Percentiles rank a stretch among this genome's conserved stretches.
Conservation (phyloP, 2,329 filamentous ascomycete species). For the Epichloe amarillans region DNA sequence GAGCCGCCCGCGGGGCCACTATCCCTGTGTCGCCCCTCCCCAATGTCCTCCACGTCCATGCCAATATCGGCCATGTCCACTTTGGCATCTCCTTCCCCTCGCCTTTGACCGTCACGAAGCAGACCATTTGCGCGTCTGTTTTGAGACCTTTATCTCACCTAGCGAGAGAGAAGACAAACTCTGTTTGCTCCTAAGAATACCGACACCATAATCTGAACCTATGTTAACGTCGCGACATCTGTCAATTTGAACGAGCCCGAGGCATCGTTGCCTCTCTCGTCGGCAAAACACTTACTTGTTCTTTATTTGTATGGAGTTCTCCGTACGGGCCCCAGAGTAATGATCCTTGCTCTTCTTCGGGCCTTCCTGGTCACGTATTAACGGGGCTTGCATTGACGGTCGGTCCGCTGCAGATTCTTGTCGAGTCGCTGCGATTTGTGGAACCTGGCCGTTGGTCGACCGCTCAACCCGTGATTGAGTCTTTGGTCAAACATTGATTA, state of each 20-base stretch:
- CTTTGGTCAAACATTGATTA: not conserved
- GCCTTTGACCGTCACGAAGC: not conserved
- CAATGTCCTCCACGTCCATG: not conserved
- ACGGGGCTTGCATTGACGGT: not conserved
- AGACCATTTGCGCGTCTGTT: not conserved
- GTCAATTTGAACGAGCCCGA: too few relatives aligned
- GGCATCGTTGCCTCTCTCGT: too few relatives aligned
- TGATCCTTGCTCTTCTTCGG: constrained; percentile 4
- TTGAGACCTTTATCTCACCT: too few relatives aligned
- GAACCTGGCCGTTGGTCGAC: not conserved
- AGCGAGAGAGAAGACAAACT: too few relatives aligned
- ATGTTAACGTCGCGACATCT: too few relatives aligned
- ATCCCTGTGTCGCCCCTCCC: not conserved
- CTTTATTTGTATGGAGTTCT: not conserved
- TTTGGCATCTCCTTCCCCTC: not conserved
- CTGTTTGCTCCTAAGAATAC: not conserved
- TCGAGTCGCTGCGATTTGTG: not conserved
- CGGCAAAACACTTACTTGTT: too few relatives aligned
- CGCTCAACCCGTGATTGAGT: not conserved
- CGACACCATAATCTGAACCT: not conserved
- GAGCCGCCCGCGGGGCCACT: not conserved
- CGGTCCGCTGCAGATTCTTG: not conserved
- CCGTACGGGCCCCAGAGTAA: not conserved
- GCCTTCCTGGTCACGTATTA: not conserved
- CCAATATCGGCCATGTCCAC: not conserved